Base-by-base conservation (phyloP, 176 grass and related monocot genomes). In the Thalia dealbata region DNA sequence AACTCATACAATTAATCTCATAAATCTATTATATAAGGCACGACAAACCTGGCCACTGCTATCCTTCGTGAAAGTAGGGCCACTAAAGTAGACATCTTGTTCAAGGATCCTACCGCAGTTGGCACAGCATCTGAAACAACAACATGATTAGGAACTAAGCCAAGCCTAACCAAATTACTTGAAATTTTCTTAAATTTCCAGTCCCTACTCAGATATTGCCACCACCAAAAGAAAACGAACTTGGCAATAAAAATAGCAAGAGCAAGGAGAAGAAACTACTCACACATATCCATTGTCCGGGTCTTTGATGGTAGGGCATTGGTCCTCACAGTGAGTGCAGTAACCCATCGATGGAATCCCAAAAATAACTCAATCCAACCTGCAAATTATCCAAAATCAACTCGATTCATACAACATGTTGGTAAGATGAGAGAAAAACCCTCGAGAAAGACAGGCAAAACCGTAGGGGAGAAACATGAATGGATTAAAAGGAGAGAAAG, bases 31-130 rank as follows among this genome's bases (percentile, higher is more conserved):
- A 16, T 6, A 1, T 16, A 23, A 27, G 71, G 14, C 54, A 78
- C 64, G 78, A 78, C 72, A 6, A 81, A 87, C 88, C 74, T 81
- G 72, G 9, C 88, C 92, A 14, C 77, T 51, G 38, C 30, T 18
- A 26, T 83, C 82, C 69, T 91, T 89, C 0, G 63, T 14, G 71
- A 96, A 91, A 24, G 26, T 61, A 35, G 81, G 84, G 50, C 82
- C 81, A 13, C 42, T 73, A 14, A 75, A 75, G 46, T 71, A 96
- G 21, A 91, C 61, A 3, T 91, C 79, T 50, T 88, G 23, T 77
- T 91, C 92, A 67, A 96, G 61, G 76, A 96, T 82, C 80, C 85
- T 96, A 19, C 89, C 92, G 16, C 92, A 96, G 0, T 21, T 32
- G 35, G 38, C 77, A 80, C 92, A 92, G 30, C 86, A 89, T 63